Conservation (phyloP, 83 land plant genomes). For the Thuja plicata region DNA sequence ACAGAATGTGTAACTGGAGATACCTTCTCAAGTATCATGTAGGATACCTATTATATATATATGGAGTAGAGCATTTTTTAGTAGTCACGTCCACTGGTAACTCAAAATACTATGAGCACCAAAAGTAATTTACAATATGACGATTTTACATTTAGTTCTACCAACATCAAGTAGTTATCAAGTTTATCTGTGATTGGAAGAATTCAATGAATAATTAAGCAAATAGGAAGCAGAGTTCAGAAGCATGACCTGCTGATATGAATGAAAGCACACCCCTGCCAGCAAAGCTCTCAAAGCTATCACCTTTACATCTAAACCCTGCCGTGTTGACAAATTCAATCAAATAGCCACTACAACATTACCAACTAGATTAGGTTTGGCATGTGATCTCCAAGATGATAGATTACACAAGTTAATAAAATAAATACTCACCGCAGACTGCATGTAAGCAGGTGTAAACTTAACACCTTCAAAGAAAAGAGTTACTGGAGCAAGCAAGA, state of each 20-base stretch:
- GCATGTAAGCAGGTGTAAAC: constrained; percentile 76
- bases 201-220: not conserved
- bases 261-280: constrained; percentile 87
- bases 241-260: constrained; percentile 72
- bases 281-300: constrained; percentile 64
- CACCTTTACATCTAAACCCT: constrained; percentile 84
- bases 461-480: constrained; percentile 79
- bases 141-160: not conserved
- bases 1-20: constrained; percentile 99
- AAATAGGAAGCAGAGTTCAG: not conserved
- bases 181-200: not conserved
- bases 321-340: constrained; percentile 14
- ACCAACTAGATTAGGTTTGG: not conserved
- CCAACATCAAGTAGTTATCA: not conserved
- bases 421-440: constrained; percentile 60
- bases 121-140: not conserved
- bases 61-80: not conserved
- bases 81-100: not conserved
- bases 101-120: not conserved
- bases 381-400: not conserved
- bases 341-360: constrained; percentile 1
- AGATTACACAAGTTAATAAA: not conserved
- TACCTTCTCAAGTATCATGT: constrained; percentile 84
- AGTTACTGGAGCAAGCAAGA: constrained; percentile 70
- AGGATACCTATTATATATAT: constrained; percentile 46